Evolutionary conservation across 2,329 filamentous ascomycete species (phyloP).

Genomic region (Fusarium hainanense): DNA sequence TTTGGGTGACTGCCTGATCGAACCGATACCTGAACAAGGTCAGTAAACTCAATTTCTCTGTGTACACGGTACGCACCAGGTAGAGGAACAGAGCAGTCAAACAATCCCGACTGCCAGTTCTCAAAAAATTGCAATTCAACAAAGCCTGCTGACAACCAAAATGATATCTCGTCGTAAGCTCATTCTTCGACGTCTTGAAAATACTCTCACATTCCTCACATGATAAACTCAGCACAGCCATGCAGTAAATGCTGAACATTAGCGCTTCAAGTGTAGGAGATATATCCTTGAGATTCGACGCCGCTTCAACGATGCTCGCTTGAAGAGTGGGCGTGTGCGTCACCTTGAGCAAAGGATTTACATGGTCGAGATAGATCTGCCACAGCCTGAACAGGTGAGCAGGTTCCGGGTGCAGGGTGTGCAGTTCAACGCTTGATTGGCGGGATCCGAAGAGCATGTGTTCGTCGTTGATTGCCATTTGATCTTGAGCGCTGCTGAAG

Average conservation of each 20-base stretch:
- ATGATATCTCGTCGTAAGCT: conserved; percentile 58
- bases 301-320: conserved; percentile 61
- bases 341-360: conserved; percentile 69
- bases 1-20: conserved; percentile 57
- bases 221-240: conserved; percentile 56
- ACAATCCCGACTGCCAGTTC: conserved; percentile 61
- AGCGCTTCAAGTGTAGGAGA: conserved; percentile 61
- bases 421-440: conserved; percentile 55
- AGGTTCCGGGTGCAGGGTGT: conserved; percentile 61
- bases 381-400: conserved; percentile 62
- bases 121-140: conserved; percentile 61
- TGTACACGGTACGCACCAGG: conserved; percentile 54
- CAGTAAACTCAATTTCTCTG: background rate
- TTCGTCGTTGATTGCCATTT: conserved; percentile 55
- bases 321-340: conserved; percentile 68
- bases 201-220: conserved; percentile 56
- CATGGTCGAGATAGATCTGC: conserved; percentile 68
- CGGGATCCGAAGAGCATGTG: conserved; percentile 64
- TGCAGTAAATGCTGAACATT: conserved; percentile 65
- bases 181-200: conserved; percentile 55
- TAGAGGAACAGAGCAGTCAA: conserved; percentile 68
- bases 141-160: conserved; percentile 65
- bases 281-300: conserved; percentile 54
- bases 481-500: conserved; percentile 60
- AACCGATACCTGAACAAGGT: conserved; percentile 58